A percentile compares a stretch with the other conserved stretches of the same genome.
Evolutionary conservation across 2,329 filamentous ascomycete species (phyloP).

Genomic region (Penicillium frequentans): DNA sequence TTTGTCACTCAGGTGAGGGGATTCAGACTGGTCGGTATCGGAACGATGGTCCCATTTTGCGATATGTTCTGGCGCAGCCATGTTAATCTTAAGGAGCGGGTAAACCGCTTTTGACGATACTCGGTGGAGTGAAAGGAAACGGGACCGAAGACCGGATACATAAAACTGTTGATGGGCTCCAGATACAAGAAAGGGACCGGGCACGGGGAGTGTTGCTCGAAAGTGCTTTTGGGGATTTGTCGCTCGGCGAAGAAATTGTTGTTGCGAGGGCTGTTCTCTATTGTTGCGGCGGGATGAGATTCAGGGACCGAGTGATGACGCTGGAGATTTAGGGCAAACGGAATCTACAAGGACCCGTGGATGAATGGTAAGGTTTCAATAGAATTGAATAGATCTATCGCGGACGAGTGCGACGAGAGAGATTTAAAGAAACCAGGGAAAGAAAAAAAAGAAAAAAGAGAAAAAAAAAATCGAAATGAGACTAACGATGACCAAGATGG

Average conservation of each 20-base stretch:
- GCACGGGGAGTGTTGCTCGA: neutral
- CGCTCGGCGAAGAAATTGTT: neutral
- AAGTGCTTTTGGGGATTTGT: neutral
- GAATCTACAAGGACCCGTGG: constrained; percentile 7
- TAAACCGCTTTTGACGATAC: constrained; percentile 34
- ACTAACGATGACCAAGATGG: constrained; percentile 2
- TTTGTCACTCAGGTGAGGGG: constrained; percentile 23
- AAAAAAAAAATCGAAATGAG: constrained; percentile 1
- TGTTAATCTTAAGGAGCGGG: constrained; percentile 37
- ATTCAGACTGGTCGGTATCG: constrained; percentile 20
- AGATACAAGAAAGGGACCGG: neutral
- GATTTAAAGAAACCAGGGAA: constrained; percentile 12
- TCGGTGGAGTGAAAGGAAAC: constrained; percentile 27
- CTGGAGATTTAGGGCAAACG: neutral
- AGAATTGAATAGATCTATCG: neutral
- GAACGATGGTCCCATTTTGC: constrained; percentile 14
- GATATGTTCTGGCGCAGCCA: constrained; percentile 34
- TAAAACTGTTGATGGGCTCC: constrained; percentile 24
- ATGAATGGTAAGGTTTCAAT: neutral
- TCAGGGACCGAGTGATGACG: neutral
- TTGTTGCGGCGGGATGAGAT: neutral
- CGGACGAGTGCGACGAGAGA: neutral
- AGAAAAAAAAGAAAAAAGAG: constrained; percentile 3
- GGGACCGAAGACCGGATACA: constrained; percentile 31
- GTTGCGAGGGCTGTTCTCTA: neutral